phyloP scores from a whole-genome alignment of 331 rosid species.

The Quercus tomentella region DNA sequence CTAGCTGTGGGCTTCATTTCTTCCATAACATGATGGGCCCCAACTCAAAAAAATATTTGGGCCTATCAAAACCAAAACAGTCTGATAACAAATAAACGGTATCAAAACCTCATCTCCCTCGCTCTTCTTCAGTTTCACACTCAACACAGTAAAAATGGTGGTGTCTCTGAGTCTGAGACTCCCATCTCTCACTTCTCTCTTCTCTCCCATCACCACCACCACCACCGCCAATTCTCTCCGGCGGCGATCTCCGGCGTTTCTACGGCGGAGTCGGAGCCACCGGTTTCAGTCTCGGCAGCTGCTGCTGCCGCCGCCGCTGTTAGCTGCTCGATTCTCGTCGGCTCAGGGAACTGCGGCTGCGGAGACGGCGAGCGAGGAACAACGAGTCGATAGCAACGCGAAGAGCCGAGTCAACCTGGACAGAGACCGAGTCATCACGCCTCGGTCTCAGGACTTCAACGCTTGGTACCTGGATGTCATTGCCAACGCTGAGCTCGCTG shows the following conservation, averaged over 20 bases:
- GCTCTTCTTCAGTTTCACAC: background rate
- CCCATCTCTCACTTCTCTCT: conserved; percentile 60
- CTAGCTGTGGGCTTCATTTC: too few relatives aligned
- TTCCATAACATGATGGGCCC: too few relatives aligned
- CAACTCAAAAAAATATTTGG: too few relatives aligned
- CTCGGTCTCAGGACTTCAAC: conserved; percentile 87
- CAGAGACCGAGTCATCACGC: conserved; percentile 62
- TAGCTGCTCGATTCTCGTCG: conserved; percentile 29
- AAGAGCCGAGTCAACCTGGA: conserved; percentile 38
- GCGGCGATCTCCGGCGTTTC: conserved; percentile 28
- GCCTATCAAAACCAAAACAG: too few relatives aligned
- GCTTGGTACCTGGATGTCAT: conserved; percentile 91
- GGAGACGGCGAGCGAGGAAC: conserved; percentile 36
- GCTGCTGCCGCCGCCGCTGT: conserved; percentile 5
- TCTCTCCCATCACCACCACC: conserved; percentile 34
- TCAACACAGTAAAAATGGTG: conserved; percentile 27
- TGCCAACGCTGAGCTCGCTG: conserved; percentile 87
- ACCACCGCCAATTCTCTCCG: conserved; percentile 21
- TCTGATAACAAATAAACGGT: too few relatives aligned
- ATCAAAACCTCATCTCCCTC: background rate
- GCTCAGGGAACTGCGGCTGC: conserved; percentile 42
- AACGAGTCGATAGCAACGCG: conserved; percentile 31
- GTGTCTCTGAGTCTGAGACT: conserved; percentile 54
- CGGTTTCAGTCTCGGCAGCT: conserved; percentile 12
- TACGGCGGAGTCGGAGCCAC: conserved; percentile 20